Evolutionary conservation across 495 filamentous ascomycete species (phyloP).

Genomic region (Evansstolkia leycettana): DNA sequence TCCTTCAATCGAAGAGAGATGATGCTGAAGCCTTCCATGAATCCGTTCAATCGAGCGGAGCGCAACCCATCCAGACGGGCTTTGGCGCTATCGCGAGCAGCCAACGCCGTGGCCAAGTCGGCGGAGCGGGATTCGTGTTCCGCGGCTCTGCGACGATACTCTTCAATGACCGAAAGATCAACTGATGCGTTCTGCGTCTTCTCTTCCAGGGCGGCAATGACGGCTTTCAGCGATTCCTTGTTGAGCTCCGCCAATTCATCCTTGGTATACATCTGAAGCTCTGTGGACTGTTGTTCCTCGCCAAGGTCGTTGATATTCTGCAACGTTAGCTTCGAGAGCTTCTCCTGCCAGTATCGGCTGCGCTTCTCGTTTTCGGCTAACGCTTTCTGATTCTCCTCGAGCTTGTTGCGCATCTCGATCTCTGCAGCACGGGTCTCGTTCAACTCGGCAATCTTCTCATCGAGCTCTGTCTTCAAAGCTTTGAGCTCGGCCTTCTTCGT

Average conservation of each 20-base stretch:
- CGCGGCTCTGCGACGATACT: slow-evolving; percentile 82
- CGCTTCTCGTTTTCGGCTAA: slow-evolving; percentile 79
- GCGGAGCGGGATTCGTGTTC: slow-evolving; percentile 72
- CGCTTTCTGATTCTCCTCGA: slow-evolving; percentile 86
- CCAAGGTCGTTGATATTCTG: slow-evolving; percentile 69
- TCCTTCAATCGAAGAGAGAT: slow-evolving; percentile 96
- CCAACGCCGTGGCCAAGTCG: slow-evolving; percentile 65
- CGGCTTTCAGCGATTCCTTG: slow-evolving; percentile 72
- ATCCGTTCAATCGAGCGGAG: slow-evolving; percentile 79
- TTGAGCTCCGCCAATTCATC: slow-evolving; percentile 91
- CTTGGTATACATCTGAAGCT: slow-evolving; percentile 69
- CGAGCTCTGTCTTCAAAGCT: slow-evolving; percentile 69
- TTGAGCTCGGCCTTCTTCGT: slow-evolving; percentile 71
- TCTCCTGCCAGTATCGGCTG: slow-evolving; percentile 74
- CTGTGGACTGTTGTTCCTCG: slow-evolving; percentile 37
- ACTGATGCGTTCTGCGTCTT: slow-evolving; percentile 82
- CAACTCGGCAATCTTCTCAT: slow-evolving; percentile 73
- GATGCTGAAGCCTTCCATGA: slow-evolving; percentile 93
- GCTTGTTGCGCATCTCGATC: slow-evolving; percentile 96
- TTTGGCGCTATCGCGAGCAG: slow-evolving; percentile 73
- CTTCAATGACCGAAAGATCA: slow-evolving; percentile 80
- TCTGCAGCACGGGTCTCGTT: slow-evolving; percentile 84
- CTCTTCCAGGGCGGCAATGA: slow-evolving; percentile 84
- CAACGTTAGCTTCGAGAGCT: slow-evolving; percentile 61
- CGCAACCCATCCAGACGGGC: slow-evolving; percentile 83